Base-by-base conservation (phyloP, 2,329 filamentous ascomycete species). In the Botrytis byssoidea region DNA sequence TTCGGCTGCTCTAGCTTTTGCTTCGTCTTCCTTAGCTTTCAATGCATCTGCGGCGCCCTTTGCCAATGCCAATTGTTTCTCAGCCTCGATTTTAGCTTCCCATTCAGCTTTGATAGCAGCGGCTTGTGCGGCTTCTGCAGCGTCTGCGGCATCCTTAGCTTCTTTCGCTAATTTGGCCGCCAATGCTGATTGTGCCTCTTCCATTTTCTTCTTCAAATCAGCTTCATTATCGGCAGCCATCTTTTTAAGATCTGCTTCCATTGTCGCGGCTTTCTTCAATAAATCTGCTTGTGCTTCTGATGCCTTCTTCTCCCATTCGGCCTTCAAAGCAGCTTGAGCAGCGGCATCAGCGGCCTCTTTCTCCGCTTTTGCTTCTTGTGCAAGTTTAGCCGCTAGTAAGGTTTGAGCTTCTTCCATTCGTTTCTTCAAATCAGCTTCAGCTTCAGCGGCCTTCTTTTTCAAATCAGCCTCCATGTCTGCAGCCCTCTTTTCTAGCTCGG, bases 1-100 rank as follows among this genome's bases (percentile, higher is more conserved):
- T 35, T 85, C 85, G 71, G 85, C 85, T 70, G 85, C 85, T 42
- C 85, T 85, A 2, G 82, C 84, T 25, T 85, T 85, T 25, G 82
- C 75, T 35, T 83, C 77, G 80, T 84, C 71, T 75, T 79, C 75
- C 80, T 80, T 60, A 75, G 80, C 74, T 40, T 83, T 76, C 67
- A 76, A 74, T 32, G 74, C 75, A 40, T 78, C 76, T 22, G 75
- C 75, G 81, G 65, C 79, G 72, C 75, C 77, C 37, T 77, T 75
- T 57, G 76, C 71, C n/a, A 75, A 75, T n/a, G 74, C 75, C 66
- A 74, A 73, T 61, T 75, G 75, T 46, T 74, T 70, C 29, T 76
- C 77, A 6, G 72, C 74, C 67, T 77, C 75, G 80, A 86, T 83
- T 82, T 42, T 84, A 81, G 75, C 87, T 85, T 32, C 86, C 83